These are phyloP conservation scores for Boletus eberwhitei DNA, from an alignment of 768 basidiomycete genomes.

Conservation along the genomic window DNA sequence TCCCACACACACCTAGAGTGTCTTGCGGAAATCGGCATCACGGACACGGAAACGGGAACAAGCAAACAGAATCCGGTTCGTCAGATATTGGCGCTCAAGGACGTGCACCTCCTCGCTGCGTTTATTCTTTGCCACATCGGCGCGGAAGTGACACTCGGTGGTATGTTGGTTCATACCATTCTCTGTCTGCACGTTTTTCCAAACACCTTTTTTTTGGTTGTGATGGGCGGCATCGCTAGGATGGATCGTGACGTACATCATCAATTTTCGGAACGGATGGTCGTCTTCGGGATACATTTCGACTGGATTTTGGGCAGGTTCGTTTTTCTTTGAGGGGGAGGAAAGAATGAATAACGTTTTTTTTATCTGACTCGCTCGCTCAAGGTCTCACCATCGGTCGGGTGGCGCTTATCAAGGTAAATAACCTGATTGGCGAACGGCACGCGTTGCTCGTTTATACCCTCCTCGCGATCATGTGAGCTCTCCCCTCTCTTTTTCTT, in stretches of 20 bases:
- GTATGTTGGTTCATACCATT: neutral
- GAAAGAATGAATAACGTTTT: no score
- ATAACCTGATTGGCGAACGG: slow-evolving; percentile 50
- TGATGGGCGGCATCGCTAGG: neutral
- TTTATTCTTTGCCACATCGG: neutral
- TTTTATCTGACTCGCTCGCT: neutral
- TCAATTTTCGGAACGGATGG: neutral
- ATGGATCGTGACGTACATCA: slow-evolving; percentile 4
- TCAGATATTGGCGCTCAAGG: neutral
- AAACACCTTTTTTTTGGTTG: neutral
- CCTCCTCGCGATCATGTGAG: slow-evolving; percentile 39
- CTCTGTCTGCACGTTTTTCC: no score
- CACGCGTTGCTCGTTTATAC: slow-evolving; percentile 48
- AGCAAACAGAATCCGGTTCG: neutral
- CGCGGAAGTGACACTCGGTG: neutral
- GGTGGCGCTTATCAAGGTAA: slow-evolving; percentile 48
- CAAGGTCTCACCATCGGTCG: slow-evolving; percentile 54
- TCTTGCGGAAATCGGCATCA: slow-evolving; percentile 2
- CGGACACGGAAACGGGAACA: neutral
- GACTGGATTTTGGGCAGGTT: slow-evolving; percentile 51
- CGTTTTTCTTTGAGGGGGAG: neutral
- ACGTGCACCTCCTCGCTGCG: neutral
- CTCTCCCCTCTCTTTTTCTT: neutral
- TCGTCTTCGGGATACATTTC: slow-evolving; percentile 43
- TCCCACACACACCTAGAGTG: neutral